Base-by-base conservation (phyloP, 2,329 filamentous ascomycete genomes). In the Huntiella moniliformis region DNA sequence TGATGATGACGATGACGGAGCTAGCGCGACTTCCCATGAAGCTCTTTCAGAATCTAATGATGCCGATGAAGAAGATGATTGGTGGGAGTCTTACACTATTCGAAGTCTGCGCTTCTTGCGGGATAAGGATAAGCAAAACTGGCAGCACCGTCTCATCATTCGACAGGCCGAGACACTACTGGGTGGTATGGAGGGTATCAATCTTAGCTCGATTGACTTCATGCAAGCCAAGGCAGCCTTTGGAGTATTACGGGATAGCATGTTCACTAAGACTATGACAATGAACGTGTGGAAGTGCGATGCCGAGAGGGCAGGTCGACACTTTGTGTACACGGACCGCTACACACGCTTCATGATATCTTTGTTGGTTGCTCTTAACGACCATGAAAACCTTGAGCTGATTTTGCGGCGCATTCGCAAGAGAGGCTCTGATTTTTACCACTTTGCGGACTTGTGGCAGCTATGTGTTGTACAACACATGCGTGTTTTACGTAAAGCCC, bases 271-370 rank as follows among this genome's bases (percentile, higher is more conserved):
- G 63, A 93, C 85, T 0, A 93, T 93, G 79, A 79, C 82, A 1
- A 78, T 94, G 59, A 88, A 92, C 56, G 85, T 95, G 3, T 95
- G 87, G 87, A 88, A 87, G 54, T 91, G 87, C 34, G 87, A 94
- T 53, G 77, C 82, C 40, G 87, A 95, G 55, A 67, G 73, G 2
- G 70, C 85, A 0, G 87, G 87, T 0, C 74, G 87, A 13, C 87
- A 95, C 58, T 91, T 93, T 56, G 85, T 94, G 34, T 95, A 91
- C 58, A 94, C 85, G 0, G 77, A 83, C 42, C 78, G 82, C 51
- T 95, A 95, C 56, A 80, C 85, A 1, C 76, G 77, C 13, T 91
- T 91, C 56, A 84, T 92, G 60, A 75, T 84, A 10, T 69, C 73
- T 46, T 66, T 94, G 5, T 67, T 94, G 5, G 73, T 80, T 37